phyloP scores from a whole-genome alignment of 225 moss, liverwort and hornwort genomes.

The Climacium dendroides region DNA sequence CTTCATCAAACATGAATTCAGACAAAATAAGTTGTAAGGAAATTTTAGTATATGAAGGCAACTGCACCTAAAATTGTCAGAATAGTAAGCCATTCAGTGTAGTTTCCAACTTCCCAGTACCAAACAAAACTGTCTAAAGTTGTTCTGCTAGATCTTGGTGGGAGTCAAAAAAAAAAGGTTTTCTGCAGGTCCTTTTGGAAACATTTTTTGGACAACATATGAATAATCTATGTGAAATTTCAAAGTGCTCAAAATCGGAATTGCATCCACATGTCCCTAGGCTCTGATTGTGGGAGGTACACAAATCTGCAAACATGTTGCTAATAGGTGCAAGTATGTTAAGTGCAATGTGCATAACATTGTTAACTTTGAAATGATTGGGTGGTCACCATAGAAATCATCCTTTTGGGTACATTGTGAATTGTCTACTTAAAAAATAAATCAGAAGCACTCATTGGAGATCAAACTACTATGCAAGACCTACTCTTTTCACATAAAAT shows the following conservation, averaged over 20 bases:
- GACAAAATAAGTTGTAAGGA: background rate
- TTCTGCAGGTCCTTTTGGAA: background rate
- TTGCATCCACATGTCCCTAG: too few relatives aligned
- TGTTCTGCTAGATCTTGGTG: background rate
- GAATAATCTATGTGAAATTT: background rate
- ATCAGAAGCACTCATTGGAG: background rate
- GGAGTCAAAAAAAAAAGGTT: background rate
- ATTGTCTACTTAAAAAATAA: background rate
- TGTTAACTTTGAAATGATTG: accelerated
- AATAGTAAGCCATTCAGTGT: background rate
- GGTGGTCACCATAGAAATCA: accelerated
- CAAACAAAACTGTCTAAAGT: background rate
- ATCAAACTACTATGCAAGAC: accelerated
- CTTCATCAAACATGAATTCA: background rate
- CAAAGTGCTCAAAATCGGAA: background rate
- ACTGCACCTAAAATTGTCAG: background rate
- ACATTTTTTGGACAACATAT: background rate
- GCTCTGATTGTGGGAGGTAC: background rate
- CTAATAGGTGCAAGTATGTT: background rate
- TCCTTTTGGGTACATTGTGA: accelerated
- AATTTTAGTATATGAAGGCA: background rate
- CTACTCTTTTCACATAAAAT: background rate
- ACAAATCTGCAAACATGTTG: accelerated
- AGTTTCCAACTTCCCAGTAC: background rate
- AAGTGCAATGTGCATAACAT: accelerated